A percentile compares a stretch with the other conserved stretches of the same genome.
Evolutionary conservation across 2,329 filamentous ascomycete genomes (phyloP).

Genomic region (Diplocarpon mali): DNA sequence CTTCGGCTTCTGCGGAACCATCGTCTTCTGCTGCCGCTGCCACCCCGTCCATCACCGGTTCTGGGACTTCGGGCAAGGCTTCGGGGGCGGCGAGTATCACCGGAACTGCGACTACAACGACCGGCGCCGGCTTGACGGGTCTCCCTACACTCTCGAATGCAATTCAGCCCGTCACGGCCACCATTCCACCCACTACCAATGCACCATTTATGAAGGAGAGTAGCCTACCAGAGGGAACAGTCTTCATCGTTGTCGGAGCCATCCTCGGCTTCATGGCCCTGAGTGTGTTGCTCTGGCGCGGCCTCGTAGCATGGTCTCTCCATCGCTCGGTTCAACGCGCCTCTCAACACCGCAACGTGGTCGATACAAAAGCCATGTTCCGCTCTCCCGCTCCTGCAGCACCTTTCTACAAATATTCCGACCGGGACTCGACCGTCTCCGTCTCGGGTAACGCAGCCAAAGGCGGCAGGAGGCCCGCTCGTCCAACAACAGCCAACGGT

Average conservation of each 20-base stretch:
- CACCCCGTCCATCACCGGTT: constrained; percentile 11
- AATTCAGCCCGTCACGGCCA: constrained; percentile 57
- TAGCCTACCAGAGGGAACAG: constrained; percentile 75
- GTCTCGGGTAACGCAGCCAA: constrained; percentile 21
- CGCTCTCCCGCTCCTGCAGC: constrained; percentile 42
- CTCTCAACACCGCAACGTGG: constrained; percentile 59
- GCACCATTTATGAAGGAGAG: constrained; percentile 92
- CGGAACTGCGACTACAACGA: constrained; percentile 4
- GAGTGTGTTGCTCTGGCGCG: constrained; percentile 79
- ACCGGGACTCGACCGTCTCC: constrained; percentile 33
- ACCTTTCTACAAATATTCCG: constrained; percentile 54
- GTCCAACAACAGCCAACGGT: constrained; percentile 29
- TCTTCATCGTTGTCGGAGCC: constrained; percentile 91
- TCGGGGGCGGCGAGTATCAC: constrained; percentile 11
- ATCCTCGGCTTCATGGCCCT: constrained; percentile 74
- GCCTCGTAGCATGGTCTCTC: constrained; percentile 77
- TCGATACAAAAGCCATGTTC: constrained; percentile 59
- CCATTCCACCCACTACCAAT: constrained; percentile 69
- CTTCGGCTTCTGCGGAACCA: constrained; percentile 9
- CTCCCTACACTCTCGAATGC: constrained; percentile 45
- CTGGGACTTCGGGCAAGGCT: constrained; percentile 7
- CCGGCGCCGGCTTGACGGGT: constrained; percentile 13
- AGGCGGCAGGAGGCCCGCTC: constrained; percentile 24
- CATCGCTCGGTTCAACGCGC: constrained; percentile 85
- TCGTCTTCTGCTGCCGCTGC: constrained; percentile 3